These are phyloP conservation scores for Calonectria crousiana DNA, from an alignment of 2,329 filamentous ascomycete species.

Conservation along the genomic window DNA sequence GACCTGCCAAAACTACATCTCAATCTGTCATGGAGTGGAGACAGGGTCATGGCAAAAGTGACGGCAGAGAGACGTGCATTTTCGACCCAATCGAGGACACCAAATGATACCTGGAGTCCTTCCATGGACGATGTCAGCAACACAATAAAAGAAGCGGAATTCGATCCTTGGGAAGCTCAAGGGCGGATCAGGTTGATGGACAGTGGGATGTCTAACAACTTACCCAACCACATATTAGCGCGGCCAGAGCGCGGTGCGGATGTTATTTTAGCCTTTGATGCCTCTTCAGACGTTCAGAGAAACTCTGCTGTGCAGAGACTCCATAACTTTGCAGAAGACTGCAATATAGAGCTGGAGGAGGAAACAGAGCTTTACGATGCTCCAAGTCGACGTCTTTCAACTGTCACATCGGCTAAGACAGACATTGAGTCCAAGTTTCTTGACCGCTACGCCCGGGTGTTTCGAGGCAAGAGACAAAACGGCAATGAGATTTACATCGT, in stretches of 20 bases:
- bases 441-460: conserved; percentile 30
- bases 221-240: conserved; percentile 35
- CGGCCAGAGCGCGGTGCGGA: conserved; percentile 32
- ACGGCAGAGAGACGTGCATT: conserved; percentile 3
- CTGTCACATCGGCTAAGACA: rapidly evolving
- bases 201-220: conserved; percentile 40
- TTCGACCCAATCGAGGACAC: neutral
- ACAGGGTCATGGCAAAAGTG: conserved; percentile 14
- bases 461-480: conserved; percentile 21
- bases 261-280: conserved; percentile 35
- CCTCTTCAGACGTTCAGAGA: conserved; percentile 34
- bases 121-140: neutral
- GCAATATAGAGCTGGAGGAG: conserved; percentile 27
- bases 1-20: conserved; percentile 4
- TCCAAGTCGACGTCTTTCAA: rapidly evolving
- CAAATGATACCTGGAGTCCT: neutral
- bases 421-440: conserved; percentile 17
- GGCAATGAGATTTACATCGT: conserved; percentile 28
- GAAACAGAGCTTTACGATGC: neutral
- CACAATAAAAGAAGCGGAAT: rapidly evolving
- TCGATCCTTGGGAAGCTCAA: conserved; percentile 34
- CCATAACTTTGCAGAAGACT: conserved; percentile 38
- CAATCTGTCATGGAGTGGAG: conserved; percentile 11
- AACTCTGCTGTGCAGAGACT: conserved; percentile 33
- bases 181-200: conserved; percentile 37